phyloP scores from a whole-genome alignment of 116 monocot genomes.

The Trichopus zeylanicus region DNA sequence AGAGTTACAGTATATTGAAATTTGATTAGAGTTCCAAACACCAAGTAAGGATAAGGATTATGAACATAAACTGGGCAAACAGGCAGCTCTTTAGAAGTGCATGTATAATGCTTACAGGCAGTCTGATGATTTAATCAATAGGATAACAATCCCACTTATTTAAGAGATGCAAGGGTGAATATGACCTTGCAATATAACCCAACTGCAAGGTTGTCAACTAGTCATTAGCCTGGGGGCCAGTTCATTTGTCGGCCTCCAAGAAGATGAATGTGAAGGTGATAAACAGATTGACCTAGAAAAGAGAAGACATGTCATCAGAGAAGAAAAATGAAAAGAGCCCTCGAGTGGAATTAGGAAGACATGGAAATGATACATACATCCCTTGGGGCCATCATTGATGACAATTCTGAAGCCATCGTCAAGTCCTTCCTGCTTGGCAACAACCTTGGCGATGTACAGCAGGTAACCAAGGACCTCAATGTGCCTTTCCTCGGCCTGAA shows the following conservation, averaged over 20 bases:
- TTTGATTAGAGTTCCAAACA: no score
- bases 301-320: not conserved
- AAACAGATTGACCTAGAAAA: conserved; percentile 82
- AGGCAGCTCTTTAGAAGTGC: no score
- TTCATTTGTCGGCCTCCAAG: conserved; percentile 90
- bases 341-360: not conserved
- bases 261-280: conserved; percentile 91
- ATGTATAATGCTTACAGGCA: no score
- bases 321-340: no score
- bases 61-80: no score
- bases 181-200: no score
- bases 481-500: conserved; percentile 77
- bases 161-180: no score
- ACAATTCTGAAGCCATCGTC: conserved; percentile 79
- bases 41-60: no score
- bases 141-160: no score
- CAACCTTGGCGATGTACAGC: conserved; percentile 63
- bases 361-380: conserved; percentile 44
- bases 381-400: conserved; percentile 75
- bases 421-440: conserved; percentile 88
- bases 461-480: conserved; percentile 73
- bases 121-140: no score
- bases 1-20: no score
- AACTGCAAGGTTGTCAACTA: not conserved
- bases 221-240: conserved; percentile 92